These are phyloP conservation scores for Amphichorda felina DNA, from an alignment of 2,329 filamentous ascomycete species.

Conservation along the genomic window DNA sequence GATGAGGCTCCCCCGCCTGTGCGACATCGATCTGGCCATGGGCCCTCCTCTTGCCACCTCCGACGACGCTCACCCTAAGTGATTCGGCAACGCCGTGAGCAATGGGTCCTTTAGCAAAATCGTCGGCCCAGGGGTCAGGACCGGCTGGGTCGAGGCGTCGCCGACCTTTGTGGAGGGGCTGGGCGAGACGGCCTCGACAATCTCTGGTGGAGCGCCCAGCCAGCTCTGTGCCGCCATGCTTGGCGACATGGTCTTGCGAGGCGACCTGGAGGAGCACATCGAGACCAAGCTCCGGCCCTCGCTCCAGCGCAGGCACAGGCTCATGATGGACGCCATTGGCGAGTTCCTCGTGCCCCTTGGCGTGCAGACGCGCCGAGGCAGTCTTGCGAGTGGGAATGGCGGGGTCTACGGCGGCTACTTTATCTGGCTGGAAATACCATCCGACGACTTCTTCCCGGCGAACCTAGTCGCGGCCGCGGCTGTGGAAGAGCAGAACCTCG, in stretches of 20 bases:
- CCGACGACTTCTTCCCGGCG: slow-evolving; percentile 39
- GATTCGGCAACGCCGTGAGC: slow-evolving; percentile 52
- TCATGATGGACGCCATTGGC: slow-evolving; percentile 7
- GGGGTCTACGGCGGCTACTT: slow-evolving; percentile 60
- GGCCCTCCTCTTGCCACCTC: no score
- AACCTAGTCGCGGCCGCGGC: slow-evolving; percentile 46
- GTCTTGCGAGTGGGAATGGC: no score
- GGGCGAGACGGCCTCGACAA: neutral
- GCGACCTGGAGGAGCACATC: slow-evolving; percentile 9
- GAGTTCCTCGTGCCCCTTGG: slow-evolving; percentile 7
- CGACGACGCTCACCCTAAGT: no score
- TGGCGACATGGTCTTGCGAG: slow-evolving; percentile 9
- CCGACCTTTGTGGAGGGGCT: slow-evolving; percentile 2
- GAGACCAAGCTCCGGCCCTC: slow-evolving; percentile 7
- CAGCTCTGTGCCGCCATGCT: slow-evolving; percentile 5
- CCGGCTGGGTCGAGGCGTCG: slow-evolving; percentile 35
- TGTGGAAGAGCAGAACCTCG: slow-evolving; percentile 49
- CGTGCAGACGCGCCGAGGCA: neutral
- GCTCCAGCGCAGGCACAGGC: slow-evolving; percentile 8
- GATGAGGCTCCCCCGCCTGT: slow-evolving; percentile 31
- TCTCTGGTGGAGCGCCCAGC: slow-evolving; percentile 4
- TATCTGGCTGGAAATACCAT: slow-evolving; percentile 51
- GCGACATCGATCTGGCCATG: slow-evolving; percentile 27
- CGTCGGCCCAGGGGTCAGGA: slow-evolving; percentile 46
- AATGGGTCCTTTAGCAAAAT: slow-evolving; percentile 61